phyloP scores from a whole-genome alignment of 768 basidiomycete genomes.

The Suillus occidentalis region DNA sequence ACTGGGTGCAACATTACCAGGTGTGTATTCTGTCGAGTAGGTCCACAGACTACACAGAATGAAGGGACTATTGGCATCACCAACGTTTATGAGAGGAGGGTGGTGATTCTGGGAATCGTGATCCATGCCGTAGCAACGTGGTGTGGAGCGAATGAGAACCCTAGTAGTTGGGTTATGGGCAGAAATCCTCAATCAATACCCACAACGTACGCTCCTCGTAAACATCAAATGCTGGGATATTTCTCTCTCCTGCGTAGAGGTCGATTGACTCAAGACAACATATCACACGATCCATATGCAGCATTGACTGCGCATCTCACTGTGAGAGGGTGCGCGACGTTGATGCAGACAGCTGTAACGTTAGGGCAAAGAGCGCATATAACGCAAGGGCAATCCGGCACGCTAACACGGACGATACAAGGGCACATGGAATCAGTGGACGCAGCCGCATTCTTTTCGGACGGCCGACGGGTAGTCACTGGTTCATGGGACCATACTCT shows the following conservation, averaged over 20 bases:
- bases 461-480: conserved; percentile 24
- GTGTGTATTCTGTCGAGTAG: no score
- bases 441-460: conserved; percentile 29
- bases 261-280: no score
- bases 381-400: neutral
- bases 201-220: neutral
- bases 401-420: neutral
- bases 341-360: neutral
- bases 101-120: no score
- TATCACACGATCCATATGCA: neutral
- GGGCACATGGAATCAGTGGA: neutral
- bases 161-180: neutral
- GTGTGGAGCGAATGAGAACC: neutral
- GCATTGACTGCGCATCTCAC: neutral
- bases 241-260: neutral
- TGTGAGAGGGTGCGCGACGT: neutral
- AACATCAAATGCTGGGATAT: neutral
- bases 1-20: no score
- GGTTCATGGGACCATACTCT: conserved; percentile 25
- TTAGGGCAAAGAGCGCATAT: no score
- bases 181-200: neutral
- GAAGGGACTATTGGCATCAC: no score
- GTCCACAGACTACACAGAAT: neutral
- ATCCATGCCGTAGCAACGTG: neutral
- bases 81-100: no score